A percentile compares a stretch with the other conserved stretches of the same genome.
Evolutionary conservation across 768 basidiomycete species (phyloP).

Genomic region (Rhodocollybia butyracea): DNA sequence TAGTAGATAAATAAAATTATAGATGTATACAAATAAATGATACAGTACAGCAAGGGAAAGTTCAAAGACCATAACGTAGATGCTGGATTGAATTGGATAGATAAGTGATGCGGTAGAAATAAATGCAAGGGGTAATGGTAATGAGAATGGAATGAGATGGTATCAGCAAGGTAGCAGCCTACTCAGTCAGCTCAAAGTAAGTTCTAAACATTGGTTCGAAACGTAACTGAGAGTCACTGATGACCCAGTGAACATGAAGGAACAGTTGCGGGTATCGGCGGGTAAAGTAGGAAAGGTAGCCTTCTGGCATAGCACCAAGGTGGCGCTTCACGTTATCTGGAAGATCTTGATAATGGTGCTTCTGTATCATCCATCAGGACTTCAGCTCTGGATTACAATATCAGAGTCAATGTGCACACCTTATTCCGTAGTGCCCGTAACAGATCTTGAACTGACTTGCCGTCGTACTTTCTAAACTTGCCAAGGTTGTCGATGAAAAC

Average conservation of each 20-base stretch:
- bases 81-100: neutral
- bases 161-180: no score
- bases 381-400: neutral
- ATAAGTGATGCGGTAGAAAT: neutral
- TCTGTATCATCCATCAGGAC: conserved; percentile 12
- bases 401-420: conserved; percentile 22
- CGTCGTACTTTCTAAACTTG: conserved; percentile 97
- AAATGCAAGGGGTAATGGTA: neutral
- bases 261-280: conserved; percentile 88
- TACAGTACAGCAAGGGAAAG: neutral
- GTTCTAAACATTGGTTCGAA: conserved; percentile 87
- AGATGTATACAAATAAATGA: neutral
- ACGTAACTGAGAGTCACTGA: conserved; percentile 67
- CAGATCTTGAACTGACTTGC: conserved; percentile 85
- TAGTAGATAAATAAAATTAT: no score
- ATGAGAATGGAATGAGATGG: no score
- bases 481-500: conserved; percentile 92
- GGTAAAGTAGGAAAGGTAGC: conserved; percentile 92
- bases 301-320: conserved; percentile 88
- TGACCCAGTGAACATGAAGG: conserved; percentile 87
- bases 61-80: neutral
- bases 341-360: conserved; percentile 62
- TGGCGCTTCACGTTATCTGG: conserved; percentile 88
- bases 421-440: conserved; percentile 93
- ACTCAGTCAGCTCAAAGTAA: conserved; percentile 77